Conservation (phyloP, 208 protist genomes). For the Trichomonas vaginalis region DNA sequence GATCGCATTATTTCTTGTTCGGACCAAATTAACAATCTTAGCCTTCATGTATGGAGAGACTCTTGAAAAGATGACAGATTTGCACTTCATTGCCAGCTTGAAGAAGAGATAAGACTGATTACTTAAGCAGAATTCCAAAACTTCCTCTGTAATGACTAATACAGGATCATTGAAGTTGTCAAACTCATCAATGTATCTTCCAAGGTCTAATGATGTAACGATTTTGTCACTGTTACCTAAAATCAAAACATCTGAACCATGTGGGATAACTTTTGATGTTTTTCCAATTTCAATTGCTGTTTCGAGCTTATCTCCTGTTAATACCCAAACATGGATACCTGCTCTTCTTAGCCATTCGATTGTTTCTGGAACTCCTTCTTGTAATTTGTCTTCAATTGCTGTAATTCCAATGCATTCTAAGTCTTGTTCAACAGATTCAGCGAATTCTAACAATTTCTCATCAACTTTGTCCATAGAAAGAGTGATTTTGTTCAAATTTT, state of each 20-base stretch:
- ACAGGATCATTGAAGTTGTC: background rate
- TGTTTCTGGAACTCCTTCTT: constrained; percentile 63
- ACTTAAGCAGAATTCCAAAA: background rate
- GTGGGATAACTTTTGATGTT: background rate
- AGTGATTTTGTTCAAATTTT: background rate
- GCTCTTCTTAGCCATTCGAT: constrained; percentile 46
- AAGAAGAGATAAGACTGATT: constrained; percentile 12
- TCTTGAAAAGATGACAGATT: background rate
- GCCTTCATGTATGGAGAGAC: constrained; percentile 8
- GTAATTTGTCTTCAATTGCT: constrained; percentile 58
- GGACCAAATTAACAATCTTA: constrained; percentile 52
- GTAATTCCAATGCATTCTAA: constrained; percentile 29
- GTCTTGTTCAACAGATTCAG: constrained; percentile 3
- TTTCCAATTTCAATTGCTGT: constrained; percentile 67
- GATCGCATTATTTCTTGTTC: constrained; percentile 51
- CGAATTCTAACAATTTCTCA: background rate
- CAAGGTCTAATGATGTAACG: background rate
- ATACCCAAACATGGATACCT: constrained; percentile 76
- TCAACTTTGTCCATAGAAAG: background rate
- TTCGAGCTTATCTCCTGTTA: constrained; percentile 95
- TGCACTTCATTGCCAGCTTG: background rate
- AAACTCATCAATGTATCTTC: background rate
- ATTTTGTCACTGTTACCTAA: background rate
- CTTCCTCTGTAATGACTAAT: background rate
- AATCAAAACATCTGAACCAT: background rate